Evolutionary conservation across 2,329 filamentous ascomycete species (phyloP).

Genomic region (Epichloe aotearoae): DNA sequence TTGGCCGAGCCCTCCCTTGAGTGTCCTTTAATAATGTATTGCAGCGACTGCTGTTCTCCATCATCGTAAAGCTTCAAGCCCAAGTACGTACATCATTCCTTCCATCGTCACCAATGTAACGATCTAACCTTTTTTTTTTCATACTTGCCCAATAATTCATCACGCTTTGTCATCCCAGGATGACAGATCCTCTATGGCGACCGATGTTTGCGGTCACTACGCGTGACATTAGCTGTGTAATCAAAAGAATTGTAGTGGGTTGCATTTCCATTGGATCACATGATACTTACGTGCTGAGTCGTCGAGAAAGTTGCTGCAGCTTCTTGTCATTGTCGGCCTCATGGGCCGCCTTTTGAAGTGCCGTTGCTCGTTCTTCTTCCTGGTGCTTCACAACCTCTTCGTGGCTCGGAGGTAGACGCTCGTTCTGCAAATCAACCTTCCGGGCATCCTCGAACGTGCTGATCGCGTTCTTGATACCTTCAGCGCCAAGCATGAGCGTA

Average conservation of each 20-base stretch:
- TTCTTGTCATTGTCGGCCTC: conserved; percentile 89
- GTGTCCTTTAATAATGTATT: background rate
- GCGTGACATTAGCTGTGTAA: background rate
- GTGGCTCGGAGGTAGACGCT: conserved; percentile 79
- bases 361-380: conserved; percentile 67
- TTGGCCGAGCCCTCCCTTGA: background rate
- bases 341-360: conserved; percentile 70
- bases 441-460: conserved; percentile 91
- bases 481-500: conserved; percentile 93
- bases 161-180: background rate
- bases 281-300: conserved; percentile 78
- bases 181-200: conserved; percentile 1
- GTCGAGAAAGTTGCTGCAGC: conserved; percentile 72
- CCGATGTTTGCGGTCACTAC: conserved; percentile 21
- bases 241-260: background rate
- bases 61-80: background rate
- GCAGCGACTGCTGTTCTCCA: background rate
- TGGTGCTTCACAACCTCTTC: conserved; percentile 81
- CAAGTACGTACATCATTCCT: background rate
- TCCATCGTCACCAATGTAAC: background rate
- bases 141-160: no score
- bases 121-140: background rate
- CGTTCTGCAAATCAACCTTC: conserved; percentile 95
- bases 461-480: conserved; percentile 98
- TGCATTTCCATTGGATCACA: background rate